These are phyloP conservation scores for Naumovozyma baii DNA, from an alignment of 805 yeast species.

Conservation along the genomic window DNA sequence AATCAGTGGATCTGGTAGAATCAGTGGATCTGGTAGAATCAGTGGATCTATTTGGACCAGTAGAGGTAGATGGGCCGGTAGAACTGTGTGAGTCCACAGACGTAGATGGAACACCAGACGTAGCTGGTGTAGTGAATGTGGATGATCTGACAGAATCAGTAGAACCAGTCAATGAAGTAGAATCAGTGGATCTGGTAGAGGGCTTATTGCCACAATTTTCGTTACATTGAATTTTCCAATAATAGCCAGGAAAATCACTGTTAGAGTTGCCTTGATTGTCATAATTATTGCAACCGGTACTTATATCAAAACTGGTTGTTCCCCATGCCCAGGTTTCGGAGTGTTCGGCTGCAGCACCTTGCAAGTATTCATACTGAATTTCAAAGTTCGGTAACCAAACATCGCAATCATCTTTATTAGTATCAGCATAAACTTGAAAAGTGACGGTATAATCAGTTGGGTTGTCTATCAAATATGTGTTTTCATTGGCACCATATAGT, in stretches of 20 bases:
- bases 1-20: too few relatives aligned
- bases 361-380: constrained; percentile 13
- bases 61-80: too few relatives aligned
- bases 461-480: constrained; percentile 5
- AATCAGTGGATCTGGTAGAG: too few relatives aligned
- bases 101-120: too few relatives aligned
- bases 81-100: too few relatives aligned
- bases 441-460: constrained; percentile 19
- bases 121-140: too few relatives aligned
- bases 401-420: constrained; percentile 3
- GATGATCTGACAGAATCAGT: neutral
- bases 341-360: constrained; percentile 6
- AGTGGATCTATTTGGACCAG: too few relatives aligned
- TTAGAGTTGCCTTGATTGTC: constrained; percentile 15
- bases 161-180: neutral
- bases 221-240: constrained; percentile 7
- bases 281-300: constrained; percentile 13
- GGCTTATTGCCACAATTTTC: neutral
- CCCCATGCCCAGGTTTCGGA: constrained; percentile 13
- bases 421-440: constrained; percentile 10
- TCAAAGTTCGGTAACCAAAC: constrained; percentile 18
- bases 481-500: constrained; percentile 13
- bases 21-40: too few relatives aligned
- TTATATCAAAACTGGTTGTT: constrained; percentile 10
- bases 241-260: constrained; percentile 15